These are phyloP conservation scores for Coleophoma eucalyptorum DNA, from an alignment of 2,329 filamentous ascomycete species.

Conservation along the genomic window DNA sequence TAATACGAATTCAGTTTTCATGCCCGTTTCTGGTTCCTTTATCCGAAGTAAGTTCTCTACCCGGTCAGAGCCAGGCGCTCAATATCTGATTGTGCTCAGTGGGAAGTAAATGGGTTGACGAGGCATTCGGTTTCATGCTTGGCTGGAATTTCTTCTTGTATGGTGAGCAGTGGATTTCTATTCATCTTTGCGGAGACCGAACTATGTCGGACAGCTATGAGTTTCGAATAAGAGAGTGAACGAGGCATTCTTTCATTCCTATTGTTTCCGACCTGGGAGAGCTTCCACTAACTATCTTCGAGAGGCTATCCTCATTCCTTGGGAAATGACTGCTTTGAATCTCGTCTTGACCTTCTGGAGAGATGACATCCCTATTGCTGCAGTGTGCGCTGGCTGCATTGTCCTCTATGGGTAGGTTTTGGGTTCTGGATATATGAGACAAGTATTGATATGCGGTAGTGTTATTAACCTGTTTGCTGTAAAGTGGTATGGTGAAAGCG, in stretches of 20 bases:
- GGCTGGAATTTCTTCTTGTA: slow-evolving; percentile 63
- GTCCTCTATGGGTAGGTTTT: slow-evolving; percentile 44
- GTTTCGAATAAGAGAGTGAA: too few relatives aligned
- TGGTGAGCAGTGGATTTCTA: not conserved
- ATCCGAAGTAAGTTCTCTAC: slow-evolving; percentile 33
- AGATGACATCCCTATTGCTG: slow-evolving; percentile 31
- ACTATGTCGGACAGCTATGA: too few relatives aligned
- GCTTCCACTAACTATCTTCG: too few relatives aligned
- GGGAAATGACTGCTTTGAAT: slow-evolving; percentile 36
- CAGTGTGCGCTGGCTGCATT: slow-evolving; percentile 31
- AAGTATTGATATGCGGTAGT: slow-evolving; percentile 26
- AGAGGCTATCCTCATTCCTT: slow-evolving; percentile 25
- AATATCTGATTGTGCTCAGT: slow-evolving; percentile 12
- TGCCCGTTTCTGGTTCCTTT: slow-evolving; percentile 48
- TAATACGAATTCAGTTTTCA: slow-evolving; percentile 32
- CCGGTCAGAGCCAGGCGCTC: too few relatives aligned
- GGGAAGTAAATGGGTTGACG: slow-evolving; percentile 49
- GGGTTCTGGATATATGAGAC: not conserved
- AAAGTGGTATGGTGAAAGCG: slow-evolving; percentile 64
- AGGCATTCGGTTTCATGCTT: slow-evolving; percentile 48
- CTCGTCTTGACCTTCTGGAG: slow-evolving; percentile 42
- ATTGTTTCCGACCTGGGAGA: too few relatives aligned
- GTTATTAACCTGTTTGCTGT: slow-evolving; percentile 63
- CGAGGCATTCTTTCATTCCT: too few relatives aligned
- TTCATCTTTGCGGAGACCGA: too few relatives aligned